Percentiles rank a stretch among this genome's conserved stretches.
Evolutionary conservation across 2,329 filamentous ascomycete genomes (phyloP).

Genomic region (Fusarium sp.): DNA sequence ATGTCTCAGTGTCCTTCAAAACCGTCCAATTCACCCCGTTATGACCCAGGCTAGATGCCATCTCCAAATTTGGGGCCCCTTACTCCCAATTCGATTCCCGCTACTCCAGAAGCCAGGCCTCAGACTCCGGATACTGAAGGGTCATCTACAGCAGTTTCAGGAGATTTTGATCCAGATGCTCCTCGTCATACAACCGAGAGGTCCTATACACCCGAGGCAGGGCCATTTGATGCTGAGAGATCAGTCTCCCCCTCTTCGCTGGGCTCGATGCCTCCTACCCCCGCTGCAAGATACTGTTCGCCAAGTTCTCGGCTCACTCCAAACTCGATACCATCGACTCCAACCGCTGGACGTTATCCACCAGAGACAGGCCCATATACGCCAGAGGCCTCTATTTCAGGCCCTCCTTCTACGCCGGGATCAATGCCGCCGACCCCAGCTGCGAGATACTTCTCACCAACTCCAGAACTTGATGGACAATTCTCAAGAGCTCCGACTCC

Average conservation of each 20-base stretch:
- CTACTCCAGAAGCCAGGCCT: not conserved
- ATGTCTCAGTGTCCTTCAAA: not conserved
- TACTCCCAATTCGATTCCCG: not conserved
- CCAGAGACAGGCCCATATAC: not conserved
- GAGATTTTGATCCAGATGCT: not conserved
- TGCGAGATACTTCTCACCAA: not conserved
- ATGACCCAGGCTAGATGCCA: not conserved
- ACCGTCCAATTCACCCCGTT: not conserved
- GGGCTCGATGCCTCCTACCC: not conserved
- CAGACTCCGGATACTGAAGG: not conserved
- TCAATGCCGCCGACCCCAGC: not conserved
- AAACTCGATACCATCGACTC: not conserved
- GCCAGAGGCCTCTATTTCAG: not conserved
- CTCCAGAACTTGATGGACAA: not conserved
- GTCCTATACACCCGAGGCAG: not conserved
- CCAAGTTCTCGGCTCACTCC: not conserved
- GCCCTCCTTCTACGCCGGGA: not conserved
- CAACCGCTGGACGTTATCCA: not conserved
- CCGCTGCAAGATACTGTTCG: not conserved
- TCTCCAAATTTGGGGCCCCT: not conserved
- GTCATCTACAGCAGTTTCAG: not conserved
- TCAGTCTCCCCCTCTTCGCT: not conserved
- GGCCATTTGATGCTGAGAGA: not conserved
- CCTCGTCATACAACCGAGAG: not conserved
- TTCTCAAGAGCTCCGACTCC: not conserved